Conservation (phyloP, 2,329 filamentous ascomycete species). For the Cladosporium sp. region DNA sequence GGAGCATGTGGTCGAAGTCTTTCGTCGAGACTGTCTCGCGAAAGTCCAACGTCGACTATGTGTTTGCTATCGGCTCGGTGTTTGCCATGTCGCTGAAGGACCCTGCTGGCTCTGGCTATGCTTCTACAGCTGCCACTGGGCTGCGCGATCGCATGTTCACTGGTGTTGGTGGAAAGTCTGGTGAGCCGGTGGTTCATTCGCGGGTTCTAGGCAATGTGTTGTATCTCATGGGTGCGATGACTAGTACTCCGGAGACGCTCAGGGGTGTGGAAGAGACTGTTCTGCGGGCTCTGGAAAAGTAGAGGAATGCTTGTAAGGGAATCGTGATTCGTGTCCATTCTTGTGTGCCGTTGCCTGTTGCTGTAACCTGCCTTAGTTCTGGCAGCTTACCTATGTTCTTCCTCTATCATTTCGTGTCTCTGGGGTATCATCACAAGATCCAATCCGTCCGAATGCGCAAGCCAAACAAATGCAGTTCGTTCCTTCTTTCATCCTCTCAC, state of each 20-base stretch:
- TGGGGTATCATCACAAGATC: slow-evolving; percentile 9
- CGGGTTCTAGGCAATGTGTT: slow-evolving; percentile 62
- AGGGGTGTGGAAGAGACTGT: slow-evolving; percentile 43
- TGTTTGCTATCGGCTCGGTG: slow-evolving; percentile 74
- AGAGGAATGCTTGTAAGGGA: neutral
- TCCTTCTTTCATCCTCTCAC: neutral
- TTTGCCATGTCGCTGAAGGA: slow-evolving; percentile 64
- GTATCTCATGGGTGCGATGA: slow-evolving; percentile 61
- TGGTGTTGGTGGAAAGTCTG: slow-evolving; percentile 28
- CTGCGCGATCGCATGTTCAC: slow-evolving; percentile 53
- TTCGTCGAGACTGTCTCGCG: slow-evolving; percentile 63
- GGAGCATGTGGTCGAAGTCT: slow-evolving; percentile 69
- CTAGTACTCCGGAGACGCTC: slow-evolving; percentile 46
- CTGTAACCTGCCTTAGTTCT: neutral
- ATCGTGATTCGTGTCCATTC: neutral
- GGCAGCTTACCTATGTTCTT: neutral
- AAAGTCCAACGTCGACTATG: slow-evolving; percentile 57
- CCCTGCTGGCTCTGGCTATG: slow-evolving; percentile 53
- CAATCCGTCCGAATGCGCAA: neutral
- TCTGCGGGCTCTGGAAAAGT: slow-evolving; percentile 32
- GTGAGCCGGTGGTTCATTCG: slow-evolving; percentile 54
- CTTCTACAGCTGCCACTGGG: slow-evolving; percentile 55
- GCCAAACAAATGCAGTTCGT: neutral
- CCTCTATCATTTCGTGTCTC: neutral
- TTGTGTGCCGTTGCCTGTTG: neutral